Percentiles rank a stretch among this genome's conserved stretches.
These are phyloP conservation scores for Geoglossum glabrum DNA, from an alignment of 495 filamentous ascomycete species.

Conservation along the genomic window DNA sequence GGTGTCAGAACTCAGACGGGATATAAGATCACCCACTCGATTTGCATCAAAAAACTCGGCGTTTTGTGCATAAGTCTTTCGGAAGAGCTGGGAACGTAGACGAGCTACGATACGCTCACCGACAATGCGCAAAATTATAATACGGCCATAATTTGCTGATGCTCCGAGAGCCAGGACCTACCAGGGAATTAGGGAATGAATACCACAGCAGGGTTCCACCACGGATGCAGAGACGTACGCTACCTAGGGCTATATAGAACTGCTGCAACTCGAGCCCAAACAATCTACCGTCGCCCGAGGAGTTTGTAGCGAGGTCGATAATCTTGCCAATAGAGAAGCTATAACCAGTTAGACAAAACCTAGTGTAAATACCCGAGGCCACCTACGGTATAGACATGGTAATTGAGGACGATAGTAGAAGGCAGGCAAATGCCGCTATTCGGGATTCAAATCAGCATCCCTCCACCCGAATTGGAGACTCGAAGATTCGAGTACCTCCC, in stretches of 20 bases:
- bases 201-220: neutral
- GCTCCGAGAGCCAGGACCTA: constrained; percentile 47
- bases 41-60: constrained; percentile 99
- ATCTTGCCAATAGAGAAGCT: constrained; percentile 82
- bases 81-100: constrained; percentile 73
- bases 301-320: constrained; percentile 62
- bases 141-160: constrained; percentile 78
- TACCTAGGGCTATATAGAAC: constrained; percentile 56
- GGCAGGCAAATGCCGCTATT: constrained; percentile 50
- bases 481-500: constrained; percentile 11
- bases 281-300: constrained; percentile 30
- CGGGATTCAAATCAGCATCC: neutral
- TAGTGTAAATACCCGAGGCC: neutral
- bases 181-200: neutral
- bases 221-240: constrained; percentile 1
- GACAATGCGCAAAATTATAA: constrained; percentile 84
- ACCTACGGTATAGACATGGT: constrained; percentile 67
- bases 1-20: constrained; percentile 82
- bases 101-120: constrained; percentile 86
- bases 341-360: neutral
- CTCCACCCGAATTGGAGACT: neutral
- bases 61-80: constrained; percentile 78
- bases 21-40: constrained; percentile 87
- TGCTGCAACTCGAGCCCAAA: constrained; percentile 56
- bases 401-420: constrained; percentile 71